phyloP scores from a whole-genome alignment of 2,329 filamentous ascomycete genomes.

The Aspergillus brasiliensis region DNA sequence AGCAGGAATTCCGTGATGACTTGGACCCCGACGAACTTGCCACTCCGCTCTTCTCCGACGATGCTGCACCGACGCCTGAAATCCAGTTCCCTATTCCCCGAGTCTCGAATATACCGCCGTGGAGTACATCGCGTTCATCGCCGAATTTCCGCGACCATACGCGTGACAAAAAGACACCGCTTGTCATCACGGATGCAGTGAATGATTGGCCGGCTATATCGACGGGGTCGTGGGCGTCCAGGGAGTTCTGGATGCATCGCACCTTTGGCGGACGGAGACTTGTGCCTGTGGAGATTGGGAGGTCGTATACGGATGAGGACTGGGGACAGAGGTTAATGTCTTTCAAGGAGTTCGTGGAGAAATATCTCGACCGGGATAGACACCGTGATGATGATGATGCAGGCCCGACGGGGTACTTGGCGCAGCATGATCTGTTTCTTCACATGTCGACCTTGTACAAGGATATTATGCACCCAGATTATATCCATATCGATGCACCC shows the following conservation, averaged over 20 bases:
- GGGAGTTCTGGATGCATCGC: conserved; percentile 69
- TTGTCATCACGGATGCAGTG: conserved; percentile 70
- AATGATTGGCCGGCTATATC: conserved; percentile 76
- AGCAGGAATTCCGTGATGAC: no score
- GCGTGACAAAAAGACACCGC: conserved; percentile 52
- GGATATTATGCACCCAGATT: conserved; percentile 81
- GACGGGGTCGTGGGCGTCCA: conserved; percentile 69
- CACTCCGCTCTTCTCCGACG: conserved; percentile 36
- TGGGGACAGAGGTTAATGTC: conserved; percentile 83
- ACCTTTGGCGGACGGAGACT: conserved; percentile 78
- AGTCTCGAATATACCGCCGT: conserved; percentile 24
- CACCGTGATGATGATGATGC: conserved; percentile 18
- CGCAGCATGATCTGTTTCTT: conserved; percentile 82
- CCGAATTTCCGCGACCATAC: conserved; percentile 65
- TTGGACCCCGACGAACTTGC: conserved; percentile 7
- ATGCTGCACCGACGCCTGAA: conserved; percentile 35
- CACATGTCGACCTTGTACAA: conserved; percentile 76
- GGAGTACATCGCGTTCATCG: conserved; percentile 50
- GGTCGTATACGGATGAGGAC: conserved; percentile 80
- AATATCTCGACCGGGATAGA: conserved; percentile 53
- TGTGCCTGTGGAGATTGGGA: conserved; percentile 82
- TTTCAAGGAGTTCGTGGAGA: conserved; percentile 70
- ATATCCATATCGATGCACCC: conserved; percentile 74
- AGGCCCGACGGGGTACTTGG: conserved; percentile 71
- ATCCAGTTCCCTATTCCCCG: conserved; percentile 43